phyloP scores from a whole-genome alignment of 495 filamentous ascomycete species.

The Lasiosphaeria hispida region DNA sequence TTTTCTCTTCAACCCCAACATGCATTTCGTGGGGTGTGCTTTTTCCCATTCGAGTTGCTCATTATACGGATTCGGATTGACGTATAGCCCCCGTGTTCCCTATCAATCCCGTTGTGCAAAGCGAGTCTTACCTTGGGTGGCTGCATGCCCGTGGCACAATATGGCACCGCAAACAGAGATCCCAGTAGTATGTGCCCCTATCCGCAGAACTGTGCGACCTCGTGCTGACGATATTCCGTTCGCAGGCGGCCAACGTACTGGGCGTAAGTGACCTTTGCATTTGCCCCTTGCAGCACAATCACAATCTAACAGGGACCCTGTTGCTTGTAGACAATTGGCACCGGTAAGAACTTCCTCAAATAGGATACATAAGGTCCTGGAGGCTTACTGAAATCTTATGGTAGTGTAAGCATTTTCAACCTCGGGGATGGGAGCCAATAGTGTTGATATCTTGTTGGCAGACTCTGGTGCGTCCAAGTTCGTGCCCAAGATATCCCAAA shows the following conservation, averaged over 20 bases:
- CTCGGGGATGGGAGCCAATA: neutral
- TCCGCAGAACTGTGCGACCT: too few species aligned
- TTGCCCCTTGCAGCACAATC: neutral
- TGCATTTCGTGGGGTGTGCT: too few species aligned
- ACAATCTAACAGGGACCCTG: too few species aligned
- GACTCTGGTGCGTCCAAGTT: slow-evolving; percentile 52
- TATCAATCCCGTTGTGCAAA: too few species aligned
- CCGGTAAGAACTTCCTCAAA: slow-evolving; percentile 26
- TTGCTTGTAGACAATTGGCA: slow-evolving; percentile 41
- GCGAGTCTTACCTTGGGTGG: too few species aligned
- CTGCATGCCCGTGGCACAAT: neutral
- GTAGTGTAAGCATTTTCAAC: slow-evolving; percentile 16
- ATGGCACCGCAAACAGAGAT: slow-evolving; percentile 48
- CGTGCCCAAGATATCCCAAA: slow-evolving; percentile 4
- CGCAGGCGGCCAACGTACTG: slow-evolving; percentile 47
- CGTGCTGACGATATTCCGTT: slow-evolving; percentile 4
- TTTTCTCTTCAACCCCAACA: too few species aligned
- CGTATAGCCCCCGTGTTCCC: too few species aligned
- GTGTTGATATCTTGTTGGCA: slow-evolving; percentile 7
- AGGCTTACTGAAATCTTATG: neutral
- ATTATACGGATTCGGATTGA: too few species aligned
- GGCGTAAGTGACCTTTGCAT: slow-evolving; percentile 37
- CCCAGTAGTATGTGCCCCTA: slow-evolving; percentile 31
- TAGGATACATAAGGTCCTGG: neutral
- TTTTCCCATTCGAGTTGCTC: too few species aligned